These are phyloP conservation scores for Cryptosporidium meleagridis DNA, from an alignment of 169 alveolate genomes.

Conservation along the genomic window DNA sequence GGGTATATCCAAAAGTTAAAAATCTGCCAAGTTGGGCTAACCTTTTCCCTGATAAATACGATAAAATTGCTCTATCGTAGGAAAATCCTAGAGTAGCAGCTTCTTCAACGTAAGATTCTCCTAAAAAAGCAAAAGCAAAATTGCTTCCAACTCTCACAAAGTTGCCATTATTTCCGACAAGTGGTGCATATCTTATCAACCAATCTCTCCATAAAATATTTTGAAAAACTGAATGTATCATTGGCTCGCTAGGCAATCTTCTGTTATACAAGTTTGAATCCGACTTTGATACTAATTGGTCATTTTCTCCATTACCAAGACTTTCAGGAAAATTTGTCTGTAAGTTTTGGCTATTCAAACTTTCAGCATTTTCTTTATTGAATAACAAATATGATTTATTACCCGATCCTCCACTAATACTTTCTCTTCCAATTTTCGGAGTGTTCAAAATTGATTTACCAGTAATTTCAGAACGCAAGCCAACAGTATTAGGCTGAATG, in stretches of 20 bases:
- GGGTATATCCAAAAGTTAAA: conserved; percentile 66
- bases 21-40: conserved; percentile 57
- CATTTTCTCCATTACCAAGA: background rate
- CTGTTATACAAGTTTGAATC: conserved; percentile 24
- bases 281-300: background rate
- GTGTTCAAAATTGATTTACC: conserved; percentile 57
- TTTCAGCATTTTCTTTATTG: conserved; percentile 32
- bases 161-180: conserved; percentile 48
- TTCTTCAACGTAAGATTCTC: conserved; percentile 72
- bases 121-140: conserved; percentile 52
- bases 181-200: conserved; percentile 74
- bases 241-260: conserved; percentile 57
- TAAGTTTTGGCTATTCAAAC: background rate
- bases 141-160: conserved; percentile 60
- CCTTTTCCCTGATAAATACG: conserved; percentile 39
- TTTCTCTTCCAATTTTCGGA: conserved; percentile 61
- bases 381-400: conserved; percentile 48
- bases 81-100: conserved; percentile 63
- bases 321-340: background rate
- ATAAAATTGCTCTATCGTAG: conserved; percentile 54
- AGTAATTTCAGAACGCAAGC: conserved; percentile 49
- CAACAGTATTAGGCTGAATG: conserved; percentile 48
- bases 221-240: conserved; percentile 47
- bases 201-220: conserved; percentile 70
- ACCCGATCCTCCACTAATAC: conserved; percentile 51